Percentiles rank a stretch among this genome's conserved stretches.
phyloP scores from a whole-genome alignment of 345 rosid genomes.

The Salix exigua region DNA sequence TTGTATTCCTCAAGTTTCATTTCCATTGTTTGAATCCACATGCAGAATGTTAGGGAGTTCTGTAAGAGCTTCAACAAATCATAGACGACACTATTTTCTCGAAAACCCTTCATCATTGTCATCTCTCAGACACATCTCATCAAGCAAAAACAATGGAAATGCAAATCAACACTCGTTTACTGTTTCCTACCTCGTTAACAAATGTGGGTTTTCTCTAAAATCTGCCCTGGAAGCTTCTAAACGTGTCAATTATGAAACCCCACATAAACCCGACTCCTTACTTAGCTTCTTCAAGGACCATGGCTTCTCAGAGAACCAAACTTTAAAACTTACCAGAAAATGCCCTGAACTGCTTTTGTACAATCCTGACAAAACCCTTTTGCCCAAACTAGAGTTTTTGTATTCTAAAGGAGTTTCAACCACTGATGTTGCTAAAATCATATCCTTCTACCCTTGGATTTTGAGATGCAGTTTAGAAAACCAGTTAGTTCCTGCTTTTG shows the following conservation, averaged over 20 bases:
- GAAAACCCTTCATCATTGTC: background rate
- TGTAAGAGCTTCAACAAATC: background rate
- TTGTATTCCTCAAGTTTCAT: background rate
- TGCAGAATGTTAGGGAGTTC: background rate
- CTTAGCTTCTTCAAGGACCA: slow-evolving; percentile 13
- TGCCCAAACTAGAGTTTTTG: slow-evolving; percentile 40
- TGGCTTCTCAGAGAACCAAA: slow-evolving; percentile 30
- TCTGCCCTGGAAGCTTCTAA: slow-evolving; percentile 20
- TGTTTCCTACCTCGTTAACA: slow-evolving; percentile 35
- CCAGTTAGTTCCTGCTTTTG: background rate
- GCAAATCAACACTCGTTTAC: slow-evolving; percentile 17
- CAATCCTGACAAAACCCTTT: slow-evolving; percentile 24
- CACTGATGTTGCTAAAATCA: background rate
- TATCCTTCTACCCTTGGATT: background rate
- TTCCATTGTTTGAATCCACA: background rate
- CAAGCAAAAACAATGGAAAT: background rate
- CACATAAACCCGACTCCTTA: slow-evolving; percentile 18
- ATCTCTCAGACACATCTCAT: slow-evolving; percentile 1
- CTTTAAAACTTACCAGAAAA: slow-evolving; percentile 8
- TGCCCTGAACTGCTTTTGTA: background rate
- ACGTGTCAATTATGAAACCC: slow-evolving; percentile 9
- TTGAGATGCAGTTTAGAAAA: background rate
- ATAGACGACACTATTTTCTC: background rate
- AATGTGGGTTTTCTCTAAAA: slow-evolving; percentile 32
- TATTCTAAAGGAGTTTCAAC: slow-evolving; percentile 22